Evolutionary conservation across 768 basidiomycete species (phyloP), one percentile per base, ranked within the genome.

Genomic region (Megacollybia marginata): DNA sequence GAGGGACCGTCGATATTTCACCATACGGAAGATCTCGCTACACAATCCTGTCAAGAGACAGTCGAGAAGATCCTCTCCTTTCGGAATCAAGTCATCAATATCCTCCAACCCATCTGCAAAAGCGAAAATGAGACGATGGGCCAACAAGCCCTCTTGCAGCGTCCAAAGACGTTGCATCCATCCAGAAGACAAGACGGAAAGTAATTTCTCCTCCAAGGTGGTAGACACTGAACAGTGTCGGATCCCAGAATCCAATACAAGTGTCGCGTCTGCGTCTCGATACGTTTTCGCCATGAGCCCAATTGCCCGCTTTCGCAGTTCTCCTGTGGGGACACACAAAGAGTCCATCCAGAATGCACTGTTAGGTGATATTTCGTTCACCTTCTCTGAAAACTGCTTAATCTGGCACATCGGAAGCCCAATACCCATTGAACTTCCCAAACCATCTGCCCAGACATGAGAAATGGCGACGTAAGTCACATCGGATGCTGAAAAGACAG

Each of bases 151-250:
- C 18, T 44, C 43, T 19, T 44, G 43, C 11, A 44, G 43, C 10
- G 43, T 44, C 43, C 43, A 44, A 13, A 44, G 19, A 11, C 43
- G 43, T 19, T 44, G 43, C 43, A 44, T 44, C 43, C 43, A 44
- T 10, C 11, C 43, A 10, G 43, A 44, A 19, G 43, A 11, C 10
- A 44, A 10, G 18, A 44, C 20, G 10, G 12, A 19, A 44, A 44
- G 43, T 10, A 44, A 19, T 19, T 44, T 44, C 10, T 44, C 43
- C 19, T 44, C 43, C 9, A 19, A 19, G 10, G 43, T 11, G 19
- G 43, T 19, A 19, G 43, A 11, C 12, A 19, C 10, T 11, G 43
- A 11, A 44, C 43, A 44, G 18, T 11, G 20, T 11, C 43, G 43
- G 10, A 44, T 44, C 11, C 43, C 43, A 13, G 43, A 11, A 44